Evolutionary conservation across 2,329 filamentous ascomycete genomes (phyloP).

Genomic region (Blastomyces emzantsi): DNA sequence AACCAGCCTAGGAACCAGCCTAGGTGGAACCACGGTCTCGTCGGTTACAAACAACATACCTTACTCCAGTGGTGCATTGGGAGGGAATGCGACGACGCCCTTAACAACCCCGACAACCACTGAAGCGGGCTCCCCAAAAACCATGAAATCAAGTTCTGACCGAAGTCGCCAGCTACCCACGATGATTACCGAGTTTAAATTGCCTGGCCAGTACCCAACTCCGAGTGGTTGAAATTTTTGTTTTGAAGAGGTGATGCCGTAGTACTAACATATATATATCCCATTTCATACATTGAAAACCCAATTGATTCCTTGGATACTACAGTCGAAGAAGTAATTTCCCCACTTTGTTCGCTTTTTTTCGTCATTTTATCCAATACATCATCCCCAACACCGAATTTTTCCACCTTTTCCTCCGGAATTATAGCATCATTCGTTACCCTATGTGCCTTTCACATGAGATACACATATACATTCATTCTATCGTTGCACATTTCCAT

Average conservation of each 20-base stretch:
- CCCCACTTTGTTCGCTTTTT: neutral
- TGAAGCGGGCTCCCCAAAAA: neutral
- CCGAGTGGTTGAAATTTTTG: neutral
- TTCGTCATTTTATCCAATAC: neutral
- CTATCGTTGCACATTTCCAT: neutral
- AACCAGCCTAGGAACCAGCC: neutral
- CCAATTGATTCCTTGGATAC: neutral
- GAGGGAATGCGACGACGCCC: neutral
- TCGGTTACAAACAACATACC: neutral
- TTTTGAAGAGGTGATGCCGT: neutral
- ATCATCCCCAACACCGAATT: neutral
- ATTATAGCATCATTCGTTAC: neutral
- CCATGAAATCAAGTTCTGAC: neutral
- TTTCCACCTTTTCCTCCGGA: neutral
- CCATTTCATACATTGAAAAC: neutral
- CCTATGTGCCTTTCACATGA: neutral
- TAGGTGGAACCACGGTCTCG: neutral
- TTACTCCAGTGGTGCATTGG: neutral
- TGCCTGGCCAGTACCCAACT: slow-evolving; percentile 2
- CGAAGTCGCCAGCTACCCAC: neutral
- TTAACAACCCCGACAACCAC: neutral
- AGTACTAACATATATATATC: neutral
- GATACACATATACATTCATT: neutral
- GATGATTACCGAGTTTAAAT: neutral
- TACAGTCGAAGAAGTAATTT: neutral